Evolutionary conservation across 208 protist species (phyloP).

Genomic region (Histomonas meleagridis): DNA sequence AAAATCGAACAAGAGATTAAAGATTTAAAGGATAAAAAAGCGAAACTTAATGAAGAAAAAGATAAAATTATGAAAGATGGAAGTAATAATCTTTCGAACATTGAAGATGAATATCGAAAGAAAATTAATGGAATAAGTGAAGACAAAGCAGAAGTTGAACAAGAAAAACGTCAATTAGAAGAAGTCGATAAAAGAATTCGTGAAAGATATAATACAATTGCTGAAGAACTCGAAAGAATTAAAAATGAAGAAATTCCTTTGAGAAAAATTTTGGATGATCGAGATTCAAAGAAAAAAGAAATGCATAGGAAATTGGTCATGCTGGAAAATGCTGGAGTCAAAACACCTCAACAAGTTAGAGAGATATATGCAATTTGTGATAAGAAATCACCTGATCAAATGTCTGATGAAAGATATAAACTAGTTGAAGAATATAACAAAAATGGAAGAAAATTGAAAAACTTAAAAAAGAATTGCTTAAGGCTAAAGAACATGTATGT

Average conservation of each 20-base stretch:
- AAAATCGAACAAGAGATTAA: background rate
- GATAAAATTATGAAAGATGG: background rate
- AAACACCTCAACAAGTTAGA: background rate
- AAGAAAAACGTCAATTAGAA: background rate
- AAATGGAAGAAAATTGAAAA: background rate
- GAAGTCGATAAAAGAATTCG: constrained; percentile 30
- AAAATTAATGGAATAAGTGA: background rate
- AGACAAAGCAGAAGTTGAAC: background rate
- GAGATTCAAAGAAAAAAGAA: background rate
- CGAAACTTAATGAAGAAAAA: background rate
- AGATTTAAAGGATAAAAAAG: background rate
- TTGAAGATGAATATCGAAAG: background rate
- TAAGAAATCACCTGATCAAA: background rate
- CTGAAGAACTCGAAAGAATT: background rate
- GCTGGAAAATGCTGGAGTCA: background rate
- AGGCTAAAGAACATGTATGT: background rate
- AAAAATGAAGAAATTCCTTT: background rate
- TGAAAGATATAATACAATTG: constrained; percentile 17
- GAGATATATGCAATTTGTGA: background rate
- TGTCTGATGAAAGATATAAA: background rate
- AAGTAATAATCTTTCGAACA: background rate
- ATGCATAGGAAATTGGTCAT: background rate
- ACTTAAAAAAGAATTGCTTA: background rate
- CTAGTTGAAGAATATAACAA: background rate
- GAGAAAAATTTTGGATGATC: background rate